A percentile compares a stretch with the other conserved stretches of the same genome.
phyloP scores from a whole-genome alignment of 768 basidiomycete genomes.

The Cystofilobasidium ferigula region DNA sequence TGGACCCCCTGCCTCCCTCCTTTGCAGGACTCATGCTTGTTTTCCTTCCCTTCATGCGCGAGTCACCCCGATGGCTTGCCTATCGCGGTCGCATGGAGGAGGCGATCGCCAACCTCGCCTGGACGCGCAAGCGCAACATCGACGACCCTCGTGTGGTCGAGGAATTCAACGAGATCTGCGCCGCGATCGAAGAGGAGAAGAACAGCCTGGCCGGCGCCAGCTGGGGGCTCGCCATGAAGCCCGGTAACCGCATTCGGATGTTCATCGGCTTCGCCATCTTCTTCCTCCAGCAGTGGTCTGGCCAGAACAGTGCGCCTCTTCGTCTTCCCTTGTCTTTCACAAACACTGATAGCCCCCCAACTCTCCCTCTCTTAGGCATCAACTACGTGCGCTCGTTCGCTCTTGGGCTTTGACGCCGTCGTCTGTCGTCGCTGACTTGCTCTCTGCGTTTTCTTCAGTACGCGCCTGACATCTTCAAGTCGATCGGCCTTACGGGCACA shows the following conservation, averaged over 20 bases:
- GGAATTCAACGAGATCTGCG: conserved; percentile 57
- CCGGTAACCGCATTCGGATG: conserved; percentile 68
- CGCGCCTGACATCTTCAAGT: conserved; percentile 38
- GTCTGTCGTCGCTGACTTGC: neutral
- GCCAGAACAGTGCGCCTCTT: conserved; percentile 47
- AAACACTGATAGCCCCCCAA: neutral
- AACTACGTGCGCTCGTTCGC: neutral
- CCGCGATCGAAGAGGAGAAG: conserved; percentile 63
- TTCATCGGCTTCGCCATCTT: conserved; percentile 63
- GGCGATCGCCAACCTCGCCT: conserved; percentile 45
- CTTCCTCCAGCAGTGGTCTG: conserved; percentile 69
- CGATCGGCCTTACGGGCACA: conserved; percentile 37
- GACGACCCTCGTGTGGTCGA: conserved; percentile 36
- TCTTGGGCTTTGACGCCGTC: neutral
- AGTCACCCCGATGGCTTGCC: conserved; percentile 39
- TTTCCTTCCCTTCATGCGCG: conserved; percentile 28
- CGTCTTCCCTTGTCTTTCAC: neutral
- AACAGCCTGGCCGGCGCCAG: conserved; percentile 56
- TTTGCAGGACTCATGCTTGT: conserved; percentile 33
- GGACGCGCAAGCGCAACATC: conserved; percentile 37
- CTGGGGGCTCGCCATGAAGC: conserved; percentile 44
- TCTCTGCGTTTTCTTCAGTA: conserved; percentile 42
- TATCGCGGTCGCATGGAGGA: conserved; percentile 36
- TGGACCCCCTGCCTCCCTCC: neutral
- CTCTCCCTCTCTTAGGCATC: neutral